Conservation (phyloP, 228 moss, liverwort and hornwort species). For the Sphagnum fallax region DNA sequence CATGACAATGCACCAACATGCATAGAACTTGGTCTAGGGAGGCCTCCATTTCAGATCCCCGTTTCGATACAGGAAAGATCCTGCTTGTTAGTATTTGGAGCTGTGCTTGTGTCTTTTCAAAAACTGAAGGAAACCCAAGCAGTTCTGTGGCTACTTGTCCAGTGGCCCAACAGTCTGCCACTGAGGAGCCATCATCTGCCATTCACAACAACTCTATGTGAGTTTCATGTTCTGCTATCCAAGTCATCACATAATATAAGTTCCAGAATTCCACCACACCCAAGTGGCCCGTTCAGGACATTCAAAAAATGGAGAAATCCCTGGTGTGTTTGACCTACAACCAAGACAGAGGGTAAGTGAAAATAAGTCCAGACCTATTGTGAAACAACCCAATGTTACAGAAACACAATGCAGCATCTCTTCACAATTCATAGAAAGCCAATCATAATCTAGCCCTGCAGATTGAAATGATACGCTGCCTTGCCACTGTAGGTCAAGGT, state of each 20-base stretch:
- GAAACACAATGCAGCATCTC: slow-evolving; percentile 16
- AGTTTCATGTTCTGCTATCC: background rate
- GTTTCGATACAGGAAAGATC: slow-evolving; percentile 2
- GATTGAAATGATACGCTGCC: background rate
- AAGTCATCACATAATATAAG: no score
- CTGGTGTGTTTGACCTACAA: no score
- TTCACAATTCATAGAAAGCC: slow-evolving; percentile 1
- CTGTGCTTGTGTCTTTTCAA: slow-evolving; percentile 9
- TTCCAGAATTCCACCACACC: no score
- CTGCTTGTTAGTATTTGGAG: slow-evolving; percentile 14
- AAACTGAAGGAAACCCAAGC: slow-evolving; percentile 18
- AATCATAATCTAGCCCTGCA: background rate
- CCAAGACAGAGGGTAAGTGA: no score
- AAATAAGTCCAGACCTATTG: slow-evolving; percentile 24
- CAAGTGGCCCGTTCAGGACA: no score
- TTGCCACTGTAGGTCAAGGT: slow-evolving; percentile 40
- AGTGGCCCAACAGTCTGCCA: slow-evolving; percentile 50
- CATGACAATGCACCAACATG: slow-evolving; percentile 32
- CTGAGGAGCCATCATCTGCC: slow-evolving; percentile 59
- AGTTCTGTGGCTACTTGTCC: slow-evolving; percentile 34
- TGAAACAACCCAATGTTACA: slow-evolving; percentile 32
- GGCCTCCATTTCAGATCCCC: slow-evolving; percentile 4
- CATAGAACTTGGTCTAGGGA: slow-evolving; percentile 26
- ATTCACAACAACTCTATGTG: slow-evolving; percentile 3
- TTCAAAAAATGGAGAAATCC: no score